These are phyloP conservation scores for Stropharia rugosoannulata DNA, from an alignment of 768 basidiomycete species.

Conservation along the genomic window DNA sequence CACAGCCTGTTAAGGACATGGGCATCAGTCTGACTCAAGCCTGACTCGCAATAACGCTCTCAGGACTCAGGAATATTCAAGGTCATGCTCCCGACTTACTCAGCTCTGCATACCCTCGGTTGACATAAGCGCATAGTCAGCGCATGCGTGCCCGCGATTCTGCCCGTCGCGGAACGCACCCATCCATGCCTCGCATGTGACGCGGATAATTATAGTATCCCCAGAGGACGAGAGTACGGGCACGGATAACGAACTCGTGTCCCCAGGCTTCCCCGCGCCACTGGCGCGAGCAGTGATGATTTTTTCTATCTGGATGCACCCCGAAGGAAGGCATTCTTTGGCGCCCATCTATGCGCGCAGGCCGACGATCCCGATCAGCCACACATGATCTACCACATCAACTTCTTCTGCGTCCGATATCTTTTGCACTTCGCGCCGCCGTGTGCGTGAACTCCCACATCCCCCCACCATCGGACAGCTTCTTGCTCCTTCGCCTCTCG, in stretches of 20 bases:
- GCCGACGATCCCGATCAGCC: constrained; percentile 1
- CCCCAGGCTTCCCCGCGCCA: neutral
- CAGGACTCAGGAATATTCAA: neutral
- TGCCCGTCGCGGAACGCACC: neutral
- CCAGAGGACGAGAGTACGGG: neutral
- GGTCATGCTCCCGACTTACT: neutral
- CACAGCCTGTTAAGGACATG: too few species aligned
- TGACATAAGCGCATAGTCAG: neutral
- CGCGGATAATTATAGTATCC: neutral
- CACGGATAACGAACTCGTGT: neutral
- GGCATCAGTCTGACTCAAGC: too few species aligned
- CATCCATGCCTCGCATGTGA: neutral
- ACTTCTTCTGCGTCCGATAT: neutral
- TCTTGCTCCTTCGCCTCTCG: too few species aligned
- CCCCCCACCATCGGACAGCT: too few species aligned
- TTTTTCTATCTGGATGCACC: neutral
- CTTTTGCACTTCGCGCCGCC: neutral
- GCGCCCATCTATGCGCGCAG: neutral
- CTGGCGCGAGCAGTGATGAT: neutral
- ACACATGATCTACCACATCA: neutral
- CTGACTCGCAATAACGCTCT: too few species aligned
- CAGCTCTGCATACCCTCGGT: constrained; percentile 5
- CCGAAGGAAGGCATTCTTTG: neutral
- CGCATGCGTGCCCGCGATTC: neutral
- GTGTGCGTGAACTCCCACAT: too few species aligned